Evolutionary conservation across 2,329 filamentous ascomycete species (phyloP).

Genomic region (Stemphylium lycopersici): DNA sequence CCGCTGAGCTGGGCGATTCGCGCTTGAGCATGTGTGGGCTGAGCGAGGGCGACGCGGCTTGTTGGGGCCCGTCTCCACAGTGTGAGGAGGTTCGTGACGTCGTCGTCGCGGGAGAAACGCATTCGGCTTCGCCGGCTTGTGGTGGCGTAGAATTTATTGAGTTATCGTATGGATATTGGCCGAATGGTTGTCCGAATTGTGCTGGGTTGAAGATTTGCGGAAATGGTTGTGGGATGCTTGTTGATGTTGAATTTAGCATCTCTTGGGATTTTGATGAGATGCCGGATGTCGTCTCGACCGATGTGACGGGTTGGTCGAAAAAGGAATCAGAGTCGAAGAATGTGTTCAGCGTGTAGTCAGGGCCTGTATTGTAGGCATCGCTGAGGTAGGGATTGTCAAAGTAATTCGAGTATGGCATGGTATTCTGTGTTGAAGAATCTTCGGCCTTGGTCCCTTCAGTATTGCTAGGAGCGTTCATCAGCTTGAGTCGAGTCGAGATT

Average conservation of each 20-base stretch:
- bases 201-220: constrained; percentile 25
- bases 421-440: constrained; percentile 28
- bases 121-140: constrained; percentile 21
- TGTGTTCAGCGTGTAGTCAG: constrained; percentile 34
- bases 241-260: constrained; percentile 21
- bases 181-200: constrained; percentile 31
- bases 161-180: constrained; percentile 24
- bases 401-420: constrained; percentile 15
- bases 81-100: constrained; percentile 43
- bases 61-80: constrained; percentile 37
- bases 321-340: constrained; percentile 38
- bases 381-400: constrained; percentile 34
- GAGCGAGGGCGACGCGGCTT: constrained; percentile 29
- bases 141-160: constrained; percentile 24
- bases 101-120: constrained; percentile 24
- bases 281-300: constrained; percentile 25
- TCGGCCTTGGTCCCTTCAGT: constrained; percentile 33
- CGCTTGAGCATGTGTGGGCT: constrained; percentile 40
- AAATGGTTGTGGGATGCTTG: constrained; percentile 18
- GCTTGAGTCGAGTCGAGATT: constrained; percentile 3
- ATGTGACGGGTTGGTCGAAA: constrained; percentile 34
- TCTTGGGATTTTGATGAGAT: constrained; percentile 24
- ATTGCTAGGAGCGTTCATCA: constrained; percentile 34
- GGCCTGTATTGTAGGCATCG: constrained; percentile 28
- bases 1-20: constrained; percentile 33